Evolutionary conservation across 225 moss, liverwort and hornwort species (phyloP).

Genomic region (Anthoceros angustus): DNA sequence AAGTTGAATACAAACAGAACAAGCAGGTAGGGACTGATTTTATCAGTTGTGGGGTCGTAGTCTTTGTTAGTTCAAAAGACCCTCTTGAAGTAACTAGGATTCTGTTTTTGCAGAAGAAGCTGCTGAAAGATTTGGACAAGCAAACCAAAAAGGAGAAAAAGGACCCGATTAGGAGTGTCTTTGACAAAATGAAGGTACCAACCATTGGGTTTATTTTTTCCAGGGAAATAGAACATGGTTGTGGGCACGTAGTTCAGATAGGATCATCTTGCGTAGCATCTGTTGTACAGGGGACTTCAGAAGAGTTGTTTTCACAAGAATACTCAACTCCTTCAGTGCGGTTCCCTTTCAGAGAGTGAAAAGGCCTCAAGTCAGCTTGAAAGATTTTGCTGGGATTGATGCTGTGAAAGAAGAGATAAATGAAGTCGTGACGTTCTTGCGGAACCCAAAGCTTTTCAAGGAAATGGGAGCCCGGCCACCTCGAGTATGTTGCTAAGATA

Average conservation of each 20-base stretch:
- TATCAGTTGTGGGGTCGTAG: neutral
- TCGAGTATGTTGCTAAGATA: slow-evolving; percentile 12
- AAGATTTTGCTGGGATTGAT: slow-evolving; percentile 97
- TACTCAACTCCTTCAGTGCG: neutral
- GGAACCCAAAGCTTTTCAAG: slow-evolving; percentile 64
- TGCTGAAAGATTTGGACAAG: slow-evolving; percentile 70
- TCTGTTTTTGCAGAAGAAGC: slow-evolving; percentile 24
- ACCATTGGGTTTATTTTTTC: slow-evolving; percentile 72
- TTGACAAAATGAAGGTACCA: slow-evolving; percentile 76
- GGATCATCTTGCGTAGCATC: too few relatives aligned
- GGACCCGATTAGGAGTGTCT: slow-evolving; percentile 85
- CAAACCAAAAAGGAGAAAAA: slow-evolving; percentile 66
- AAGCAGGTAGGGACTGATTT: slow-evolving; percentile 29
- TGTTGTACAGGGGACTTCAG: too few relatives aligned
- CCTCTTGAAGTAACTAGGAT: neutral
- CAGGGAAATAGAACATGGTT: slow-evolving; percentile 38
- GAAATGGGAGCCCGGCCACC: slow-evolving; percentile 97
- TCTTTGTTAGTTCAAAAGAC: neutral
- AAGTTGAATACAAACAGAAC: slow-evolving; percentile 68
- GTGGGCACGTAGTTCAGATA: neutral
- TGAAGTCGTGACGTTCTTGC: slow-evolving; percentile 82
- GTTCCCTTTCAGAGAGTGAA: slow-evolving; percentile 41
- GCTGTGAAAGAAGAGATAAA: slow-evolving; percentile 88
- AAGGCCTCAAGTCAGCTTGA: slow-evolving; percentile 64
- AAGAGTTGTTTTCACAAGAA: too few relatives aligned